Evolutionary conservation across 345 rosid genomes (phyloP).

Genomic region (Hibiscus tridactylites): DNA sequence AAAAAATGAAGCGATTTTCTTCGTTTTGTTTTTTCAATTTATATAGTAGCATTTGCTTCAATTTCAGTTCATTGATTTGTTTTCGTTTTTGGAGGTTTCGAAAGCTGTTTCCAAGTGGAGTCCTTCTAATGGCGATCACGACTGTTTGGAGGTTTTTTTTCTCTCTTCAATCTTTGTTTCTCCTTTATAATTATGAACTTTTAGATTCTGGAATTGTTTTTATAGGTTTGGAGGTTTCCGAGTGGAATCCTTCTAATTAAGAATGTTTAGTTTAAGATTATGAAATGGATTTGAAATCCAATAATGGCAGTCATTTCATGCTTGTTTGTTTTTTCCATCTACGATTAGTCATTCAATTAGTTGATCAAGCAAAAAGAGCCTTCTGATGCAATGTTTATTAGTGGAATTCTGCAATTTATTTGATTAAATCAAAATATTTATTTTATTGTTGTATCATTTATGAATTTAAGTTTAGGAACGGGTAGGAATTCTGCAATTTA

Average conservation of each 20-base stretch:
- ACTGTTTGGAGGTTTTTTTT: conserved; percentile 58
- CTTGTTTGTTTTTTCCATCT: no score
- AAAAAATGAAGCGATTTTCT: neutral
- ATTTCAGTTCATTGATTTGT: neutral
- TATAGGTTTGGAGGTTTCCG: neutral
- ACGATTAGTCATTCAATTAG: no score
- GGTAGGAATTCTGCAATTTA: no score
- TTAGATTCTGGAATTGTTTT: neutral
- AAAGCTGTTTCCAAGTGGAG: conserved; percentile 59
- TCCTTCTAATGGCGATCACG: conserved; percentile 60
- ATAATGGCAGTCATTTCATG: neutral
- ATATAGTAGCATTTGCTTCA: neutral
- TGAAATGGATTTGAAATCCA: neutral
- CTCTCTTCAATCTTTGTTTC: neutral
- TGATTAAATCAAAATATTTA: no score
- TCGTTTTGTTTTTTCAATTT: neutral
- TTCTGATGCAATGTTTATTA: no score
- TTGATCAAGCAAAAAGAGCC: no score
- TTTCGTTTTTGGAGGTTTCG: conserved; percentile 43
- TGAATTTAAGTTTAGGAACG: no score
- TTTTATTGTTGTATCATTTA: no score
- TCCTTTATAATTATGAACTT: neutral
- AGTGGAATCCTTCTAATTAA: neutral
- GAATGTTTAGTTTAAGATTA: neutral
- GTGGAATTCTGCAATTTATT: no score